Evolutionary conservation across 768 basidiomycete species (phyloP).

Genomic region (Termitomyces sp.): DNA sequence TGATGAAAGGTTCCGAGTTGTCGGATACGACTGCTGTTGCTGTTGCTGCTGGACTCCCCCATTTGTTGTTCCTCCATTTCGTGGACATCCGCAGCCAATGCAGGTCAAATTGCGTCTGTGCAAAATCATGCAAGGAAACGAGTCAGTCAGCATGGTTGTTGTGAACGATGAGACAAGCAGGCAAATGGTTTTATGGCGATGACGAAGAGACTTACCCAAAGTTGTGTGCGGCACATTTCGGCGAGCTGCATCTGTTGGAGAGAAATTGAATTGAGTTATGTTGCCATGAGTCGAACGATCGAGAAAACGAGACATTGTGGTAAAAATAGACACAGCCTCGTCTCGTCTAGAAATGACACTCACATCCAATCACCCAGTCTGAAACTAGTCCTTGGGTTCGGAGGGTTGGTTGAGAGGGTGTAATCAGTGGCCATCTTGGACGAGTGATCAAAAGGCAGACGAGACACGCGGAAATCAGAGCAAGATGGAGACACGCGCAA

Average conservation of each 20-base stretch:
- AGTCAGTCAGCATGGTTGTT: constrained; percentile 38
- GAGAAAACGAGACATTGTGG: constrained; percentile 16
- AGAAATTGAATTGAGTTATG: constrained; percentile 17
- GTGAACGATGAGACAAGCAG: constrained; percentile 10
- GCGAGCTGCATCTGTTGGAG: constrained; percentile 54
- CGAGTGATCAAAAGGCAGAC: constrained; percentile 14
- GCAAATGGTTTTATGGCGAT: background rate
- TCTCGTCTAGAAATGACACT: constrained; percentile 25
- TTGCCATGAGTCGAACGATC: constrained; percentile 11
- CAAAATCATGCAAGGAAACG: constrained; percentile 46
- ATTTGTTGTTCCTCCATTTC: constrained; percentile 29
- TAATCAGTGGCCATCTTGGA: constrained; percentile 32
- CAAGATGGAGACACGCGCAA: background rate
- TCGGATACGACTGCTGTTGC: constrained; percentile 24
- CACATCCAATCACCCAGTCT: constrained; percentile 77
- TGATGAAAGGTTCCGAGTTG: constrained; percentile 22
- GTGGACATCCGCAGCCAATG: constrained; percentile 72
- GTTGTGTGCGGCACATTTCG: constrained; percentile 77
- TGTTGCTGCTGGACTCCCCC: constrained; percentile 14
- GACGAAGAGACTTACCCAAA: constrained; percentile 61
- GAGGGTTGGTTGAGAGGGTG: constrained; percentile 65
- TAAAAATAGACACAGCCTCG: constrained; percentile 17
- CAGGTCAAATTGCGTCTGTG: constrained; percentile 74
- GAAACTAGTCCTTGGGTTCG: constrained; percentile 65
- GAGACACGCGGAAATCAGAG: constrained; percentile 22